A percentile compares a stretch with the other conserved stretches of the same genome.
Conservation (phyloP, 202 grass and related monocot genomes). For the Alloteropsis angusta region DNA sequence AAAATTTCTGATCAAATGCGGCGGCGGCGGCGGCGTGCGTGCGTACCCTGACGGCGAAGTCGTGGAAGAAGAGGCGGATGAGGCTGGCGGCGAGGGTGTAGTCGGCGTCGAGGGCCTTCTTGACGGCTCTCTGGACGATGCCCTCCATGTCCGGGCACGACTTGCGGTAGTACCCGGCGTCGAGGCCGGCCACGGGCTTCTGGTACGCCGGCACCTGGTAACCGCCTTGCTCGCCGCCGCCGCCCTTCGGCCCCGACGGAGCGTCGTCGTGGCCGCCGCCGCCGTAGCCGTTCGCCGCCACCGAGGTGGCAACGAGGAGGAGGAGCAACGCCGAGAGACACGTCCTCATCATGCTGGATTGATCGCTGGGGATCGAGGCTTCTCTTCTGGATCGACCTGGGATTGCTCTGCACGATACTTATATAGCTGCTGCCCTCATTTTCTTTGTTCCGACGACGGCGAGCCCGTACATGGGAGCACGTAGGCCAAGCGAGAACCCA, state of each 20-base stretch:
- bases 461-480: slow-evolving; percentile 13
- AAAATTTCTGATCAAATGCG: background rate
- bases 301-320: background rate
- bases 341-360: slow-evolving; percentile 20
- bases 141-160: slow-evolving; percentile 63
- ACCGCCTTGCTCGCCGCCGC: background rate
- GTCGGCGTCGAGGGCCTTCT: slow-evolving; percentile 34
- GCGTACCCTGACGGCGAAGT: slow-evolving; percentile 59
- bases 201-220: slow-evolving; percentile 16
- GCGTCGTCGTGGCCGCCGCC: background rate
- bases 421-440: slow-evolving; percentile 3
- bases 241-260: background rate
- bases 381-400: background rate
- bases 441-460: background rate
- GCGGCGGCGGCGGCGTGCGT: background rate
- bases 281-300: background rate
- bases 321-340: background rate
- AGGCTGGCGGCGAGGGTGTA: slow-evolving; percentile 46
- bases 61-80: slow-evolving; percentile 68
- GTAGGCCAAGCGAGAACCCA: background rate
- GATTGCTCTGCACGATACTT: background rate
- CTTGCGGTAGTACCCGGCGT: slow-evolving; percentile 28
- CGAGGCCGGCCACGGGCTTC: slow-evolving; percentile 23
- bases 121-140: slow-evolving; percentile 45
- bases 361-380: background rate